phyloP scores from a whole-genome alignment of 1,284 basidiomycete species.

The Exobasidium rhododendri region DNA sequence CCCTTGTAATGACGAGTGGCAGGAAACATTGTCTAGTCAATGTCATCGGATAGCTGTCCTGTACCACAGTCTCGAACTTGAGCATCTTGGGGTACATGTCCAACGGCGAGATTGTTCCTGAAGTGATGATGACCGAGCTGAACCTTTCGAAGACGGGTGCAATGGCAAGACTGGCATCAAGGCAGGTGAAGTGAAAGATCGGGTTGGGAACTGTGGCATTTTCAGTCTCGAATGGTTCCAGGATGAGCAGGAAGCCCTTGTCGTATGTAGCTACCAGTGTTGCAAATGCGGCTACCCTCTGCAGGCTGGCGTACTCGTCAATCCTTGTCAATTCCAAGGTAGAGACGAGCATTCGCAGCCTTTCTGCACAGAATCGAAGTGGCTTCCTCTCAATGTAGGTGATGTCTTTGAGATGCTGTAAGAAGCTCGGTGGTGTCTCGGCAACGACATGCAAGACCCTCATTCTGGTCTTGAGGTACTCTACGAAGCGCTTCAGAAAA shows the following conservation, averaged over 20 bases:
- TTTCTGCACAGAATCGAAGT: conserved; percentile 93
- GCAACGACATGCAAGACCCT: conserved; percentile 97
- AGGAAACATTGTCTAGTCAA: conserved; percentile 93
- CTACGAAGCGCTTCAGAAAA: conserved; percentile 95
- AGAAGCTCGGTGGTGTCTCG: conserved; percentile 96
- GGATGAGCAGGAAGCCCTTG: conserved; percentile 93
- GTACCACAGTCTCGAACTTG: conserved; percentile 92
- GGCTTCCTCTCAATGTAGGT: conserved; percentile 97
- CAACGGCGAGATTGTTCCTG: conserved; percentile 93
- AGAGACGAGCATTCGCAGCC: conserved; percentile 85
- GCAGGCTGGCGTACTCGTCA: conserved; percentile 85
- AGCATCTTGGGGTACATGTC: conserved; percentile 99
- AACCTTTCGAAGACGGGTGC: conserved; percentile 98
- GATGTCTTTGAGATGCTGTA: conserved; percentile 98
- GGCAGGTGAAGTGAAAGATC: conserved; percentile 95
- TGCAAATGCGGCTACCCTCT: conserved; percentile 94
- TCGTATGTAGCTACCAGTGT: conserved; percentile 98
- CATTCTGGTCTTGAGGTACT: conserved; percentile 99
- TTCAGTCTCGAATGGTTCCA: conserved; percentile 98
- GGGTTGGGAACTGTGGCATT: conserved; percentile 98
- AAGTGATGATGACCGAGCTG: conserved; percentile 96
- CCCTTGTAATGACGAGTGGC: conserved; percentile 95
- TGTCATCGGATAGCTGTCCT: conserved; percentile 98
- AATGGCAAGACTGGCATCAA: conserved; percentile 95
- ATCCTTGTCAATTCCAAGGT: conserved; percentile 85